Percentiles rank a stretch among this genome's conserved stretches.
Conservation (phyloP, 2,329 filamentous ascomycete genomes). For the Magnaporthiopsis incrustans region DNA sequence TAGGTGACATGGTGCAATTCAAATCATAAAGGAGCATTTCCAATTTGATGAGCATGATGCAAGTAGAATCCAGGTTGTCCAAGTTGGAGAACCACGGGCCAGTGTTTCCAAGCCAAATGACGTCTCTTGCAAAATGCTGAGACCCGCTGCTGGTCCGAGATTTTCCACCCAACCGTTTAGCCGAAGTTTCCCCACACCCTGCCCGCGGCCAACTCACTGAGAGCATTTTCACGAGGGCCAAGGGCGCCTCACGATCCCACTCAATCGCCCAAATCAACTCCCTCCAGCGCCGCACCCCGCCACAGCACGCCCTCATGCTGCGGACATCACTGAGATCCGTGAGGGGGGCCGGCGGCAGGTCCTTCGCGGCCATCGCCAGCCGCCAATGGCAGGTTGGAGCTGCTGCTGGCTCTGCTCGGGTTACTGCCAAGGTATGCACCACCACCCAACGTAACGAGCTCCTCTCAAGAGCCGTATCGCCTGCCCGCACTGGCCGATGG, state of each 20-base stretch:
- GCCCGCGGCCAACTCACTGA: background rate
- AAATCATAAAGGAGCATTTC: no score
- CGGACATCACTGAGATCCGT: slow-evolving; percentile 60
- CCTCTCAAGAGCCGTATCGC: slow-evolving; percentile 2
- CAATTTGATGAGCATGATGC: no score
- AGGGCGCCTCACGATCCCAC: slow-evolving; percentile 1
- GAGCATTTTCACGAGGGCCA: background rate
- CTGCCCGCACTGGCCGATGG: background rate
- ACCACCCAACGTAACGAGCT: slow-evolving; percentile 12
- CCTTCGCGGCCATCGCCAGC: slow-evolving; percentile 41
- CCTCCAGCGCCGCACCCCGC: background rate
- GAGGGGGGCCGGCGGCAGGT: slow-evolving; percentile 49
- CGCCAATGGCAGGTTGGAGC: slow-evolving; percentile 50
- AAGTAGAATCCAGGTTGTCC: no score
- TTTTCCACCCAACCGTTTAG: slow-evolving; percentile 1
- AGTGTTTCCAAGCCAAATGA: background rate
- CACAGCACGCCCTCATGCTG: slow-evolving; percentile 54
- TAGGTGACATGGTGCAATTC: background rate
- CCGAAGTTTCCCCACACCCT: slow-evolving; percentile 1
- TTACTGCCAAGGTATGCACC: slow-evolving; percentile 30
- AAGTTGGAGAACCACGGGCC: no score
- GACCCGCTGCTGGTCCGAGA: background rate
- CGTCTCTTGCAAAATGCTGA: background rate
- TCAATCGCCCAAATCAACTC: background rate
- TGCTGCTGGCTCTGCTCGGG: slow-evolving; percentile 26